phyloP scores from a whole-genome alignment of 176 grass and related monocot species.

The Carex myosuroides region DNA sequence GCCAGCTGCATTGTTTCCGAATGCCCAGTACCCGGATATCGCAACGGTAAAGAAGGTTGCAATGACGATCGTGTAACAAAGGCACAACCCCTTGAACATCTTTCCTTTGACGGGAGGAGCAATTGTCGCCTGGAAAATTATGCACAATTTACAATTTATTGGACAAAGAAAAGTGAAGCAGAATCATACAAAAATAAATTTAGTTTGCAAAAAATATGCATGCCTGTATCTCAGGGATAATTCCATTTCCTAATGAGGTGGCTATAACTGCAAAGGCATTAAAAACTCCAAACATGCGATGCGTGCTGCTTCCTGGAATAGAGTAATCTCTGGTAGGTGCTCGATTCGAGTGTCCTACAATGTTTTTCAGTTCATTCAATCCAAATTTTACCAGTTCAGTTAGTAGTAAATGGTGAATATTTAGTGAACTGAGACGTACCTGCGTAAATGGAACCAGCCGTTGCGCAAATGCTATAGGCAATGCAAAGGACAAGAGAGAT shows the following conservation, averaged over 20 bases:
- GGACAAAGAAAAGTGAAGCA: not conserved
- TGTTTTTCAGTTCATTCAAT: not conserved
- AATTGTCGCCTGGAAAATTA: slow-evolving; percentile 50
- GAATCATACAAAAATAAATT: not conserved
- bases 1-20: slow-evolving; percentile 58
- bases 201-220: not conserved
- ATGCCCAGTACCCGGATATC: slow-evolving; percentile 94
- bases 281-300: slow-evolving; percentile 61
- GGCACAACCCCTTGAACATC: slow-evolving; percentile 85
- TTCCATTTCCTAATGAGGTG: slow-evolving; percentile 82
- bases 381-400: not conserved
- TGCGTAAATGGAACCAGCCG: slow-evolving; percentile 67
- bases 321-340: slow-evolving; percentile 59
- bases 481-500: slow-evolving; percentile 59
- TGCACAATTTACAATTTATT: not conserved
- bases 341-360: slow-evolving; percentile 37
- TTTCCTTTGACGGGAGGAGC: slow-evolving; percentile 75
- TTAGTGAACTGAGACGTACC: slow-evolving; percentile 8
- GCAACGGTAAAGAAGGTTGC: slow-evolving; percentile 87
- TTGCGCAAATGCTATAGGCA: slow-evolving; percentile 69
- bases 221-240: slow-evolving; percentile 90
- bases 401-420: not conserved
- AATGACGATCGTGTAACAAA: slow-evolving; percentile 68
- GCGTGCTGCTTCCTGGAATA: slow-evolving; percentile 26
- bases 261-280: slow-evolving; percentile 76